Evolutionary conservation across 1,139 yeast genomes (phyloP).

Genomic region (Kodamaea sp.): DNA sequence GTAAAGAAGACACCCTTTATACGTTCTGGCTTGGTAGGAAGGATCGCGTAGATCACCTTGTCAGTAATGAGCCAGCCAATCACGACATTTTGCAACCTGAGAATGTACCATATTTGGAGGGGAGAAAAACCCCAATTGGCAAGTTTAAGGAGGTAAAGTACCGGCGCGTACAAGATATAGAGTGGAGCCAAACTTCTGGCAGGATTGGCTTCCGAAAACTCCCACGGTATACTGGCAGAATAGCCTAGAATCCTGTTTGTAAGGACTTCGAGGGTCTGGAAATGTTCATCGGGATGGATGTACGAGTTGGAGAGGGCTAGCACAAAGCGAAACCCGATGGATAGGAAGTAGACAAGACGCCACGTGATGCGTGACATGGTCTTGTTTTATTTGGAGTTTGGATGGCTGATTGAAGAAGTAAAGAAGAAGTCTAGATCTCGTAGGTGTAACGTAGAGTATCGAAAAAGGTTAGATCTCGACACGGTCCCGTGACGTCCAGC

Average conservation of each 20-base stretch:
- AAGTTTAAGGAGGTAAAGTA: slow-evolving; percentile 37
- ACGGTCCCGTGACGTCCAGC: background rate
- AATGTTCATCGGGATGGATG: slow-evolving; percentile 97
- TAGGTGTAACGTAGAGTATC: no score
- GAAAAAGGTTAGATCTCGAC: no score
- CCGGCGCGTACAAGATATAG: slow-evolving; percentile 69
- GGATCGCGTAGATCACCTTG: slow-evolving; percentile 47
- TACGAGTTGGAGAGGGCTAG: slow-evolving; percentile 76
- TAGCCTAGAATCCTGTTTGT: slow-evolving; percentile 50
- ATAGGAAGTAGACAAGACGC: slow-evolving; percentile 45
- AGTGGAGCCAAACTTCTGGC: slow-evolving; percentile 77
- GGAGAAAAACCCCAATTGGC: slow-evolving; percentile 36
- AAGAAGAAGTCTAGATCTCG: no score
- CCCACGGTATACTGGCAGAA: slow-evolving; percentile 78
- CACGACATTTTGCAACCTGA: slow-evolving; percentile 58
- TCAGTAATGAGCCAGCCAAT: slow-evolving; percentile 63
- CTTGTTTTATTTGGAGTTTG: no score
- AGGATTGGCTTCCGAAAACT: slow-evolving; percentile 62
- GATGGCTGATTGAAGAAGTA: no score
- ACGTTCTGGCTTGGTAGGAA: slow-evolving; percentile 62
- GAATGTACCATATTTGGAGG: slow-evolving; percentile 51
- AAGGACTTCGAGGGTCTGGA: slow-evolving; percentile 80
- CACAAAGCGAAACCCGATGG: slow-evolving; percentile 52
- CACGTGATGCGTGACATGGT: no score
- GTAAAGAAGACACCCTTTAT: slow-evolving; percentile 65